phyloP scores from a whole-genome alignment of 352 stramenopile genomes.

The Halophytophthora polymorphica region DNA sequence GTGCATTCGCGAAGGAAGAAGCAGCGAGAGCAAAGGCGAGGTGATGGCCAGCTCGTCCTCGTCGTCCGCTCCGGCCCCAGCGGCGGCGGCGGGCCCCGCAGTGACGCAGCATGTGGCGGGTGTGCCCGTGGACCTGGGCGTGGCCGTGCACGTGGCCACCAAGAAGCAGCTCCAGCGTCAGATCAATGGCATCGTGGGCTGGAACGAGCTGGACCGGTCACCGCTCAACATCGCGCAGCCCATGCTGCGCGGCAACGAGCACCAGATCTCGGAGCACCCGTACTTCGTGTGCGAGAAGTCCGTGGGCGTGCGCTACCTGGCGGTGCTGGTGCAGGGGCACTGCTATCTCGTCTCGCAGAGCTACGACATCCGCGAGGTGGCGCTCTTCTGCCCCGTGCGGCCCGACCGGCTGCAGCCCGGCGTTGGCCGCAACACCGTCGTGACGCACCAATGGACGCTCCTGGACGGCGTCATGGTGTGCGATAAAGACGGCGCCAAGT shows the following conservation, averaged over 20 bases:
- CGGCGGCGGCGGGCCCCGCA: slow-evolving; percentile 6
- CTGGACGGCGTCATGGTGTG: slow-evolving; percentile 80
- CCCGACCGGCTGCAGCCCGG: slow-evolving; percentile 73
- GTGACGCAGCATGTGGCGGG: slow-evolving; percentile 34
- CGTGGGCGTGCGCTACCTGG: slow-evolving; percentile 74
- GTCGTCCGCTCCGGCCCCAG: slow-evolving; percentile 2
- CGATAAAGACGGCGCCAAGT: slow-evolving; percentile 74
- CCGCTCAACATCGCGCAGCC: slow-evolving; percentile 70
- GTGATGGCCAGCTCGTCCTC: neutral
- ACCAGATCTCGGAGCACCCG: slow-evolving; percentile 73
- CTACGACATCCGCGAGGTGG: slow-evolving; percentile 80
- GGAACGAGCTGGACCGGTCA: slow-evolving; percentile 71
- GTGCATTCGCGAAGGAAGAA: no score
- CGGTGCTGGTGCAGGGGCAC: slow-evolving; percentile 68
- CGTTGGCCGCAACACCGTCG: slow-evolving; percentile 64
- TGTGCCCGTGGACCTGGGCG: slow-evolving; percentile 63
- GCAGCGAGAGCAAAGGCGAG: no score
- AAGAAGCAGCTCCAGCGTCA: slow-evolving; percentile 83
- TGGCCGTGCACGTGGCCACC: slow-evolving; percentile 57
- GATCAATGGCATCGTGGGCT: slow-evolving; percentile 80
- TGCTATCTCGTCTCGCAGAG: slow-evolving; percentile 85
- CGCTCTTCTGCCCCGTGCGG: slow-evolving; percentile 74
- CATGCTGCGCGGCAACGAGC: slow-evolving; percentile 70
- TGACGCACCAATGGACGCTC: slow-evolving; percentile 87
- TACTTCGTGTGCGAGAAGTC: slow-evolving; percentile 86